Conservation (phyloP, 108 stramenopile genomes). For the Seminavis robusta region DNA sequence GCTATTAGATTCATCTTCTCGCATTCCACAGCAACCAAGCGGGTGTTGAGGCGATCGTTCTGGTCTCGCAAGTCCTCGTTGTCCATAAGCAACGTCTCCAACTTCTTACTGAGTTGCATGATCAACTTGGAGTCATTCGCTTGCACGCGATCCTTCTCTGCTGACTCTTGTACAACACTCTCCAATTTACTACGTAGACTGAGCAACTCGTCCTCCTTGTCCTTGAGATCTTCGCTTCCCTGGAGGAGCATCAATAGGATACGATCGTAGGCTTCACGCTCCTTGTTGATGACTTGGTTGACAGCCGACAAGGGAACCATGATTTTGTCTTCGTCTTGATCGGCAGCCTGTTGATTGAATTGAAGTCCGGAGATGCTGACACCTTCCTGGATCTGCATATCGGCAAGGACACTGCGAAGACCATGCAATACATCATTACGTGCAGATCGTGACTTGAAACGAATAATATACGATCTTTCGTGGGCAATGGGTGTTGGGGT, state of each 20-base stretch:
- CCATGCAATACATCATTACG: conserved; percentile 80
- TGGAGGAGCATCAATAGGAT: conserved; percentile 82
- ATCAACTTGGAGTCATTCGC: conserved; percentile 91
- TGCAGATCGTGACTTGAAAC: conserved; percentile 73
- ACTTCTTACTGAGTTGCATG: conserved; percentile 91
- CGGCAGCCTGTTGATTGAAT: conserved; percentile 26
- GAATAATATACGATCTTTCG: conserved; percentile 74
- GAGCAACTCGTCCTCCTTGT: conserved; percentile 83
- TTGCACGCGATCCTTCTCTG: conserved; percentile 82
- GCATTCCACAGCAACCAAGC: conserved; percentile 81
- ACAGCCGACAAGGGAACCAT: conserved; percentile 84
- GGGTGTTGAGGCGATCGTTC: conserved; percentile 81
- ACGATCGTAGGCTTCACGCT: conserved; percentile 84
- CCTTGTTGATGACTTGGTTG: conserved; percentile 76
- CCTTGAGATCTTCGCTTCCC: conserved; percentile 79
- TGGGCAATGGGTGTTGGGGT: conserved; percentile 80
- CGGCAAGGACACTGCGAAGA: conserved; percentile 76
- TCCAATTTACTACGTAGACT: conserved; percentile 66
- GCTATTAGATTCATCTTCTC: conserved; percentile 54
- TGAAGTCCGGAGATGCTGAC: conserved; percentile 74
- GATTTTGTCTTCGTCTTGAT: conserved; percentile 56
- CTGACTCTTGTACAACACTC: conserved; percentile 53
- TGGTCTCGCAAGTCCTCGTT: conserved; percentile 89
- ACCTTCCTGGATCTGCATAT: conserved; percentile 86
- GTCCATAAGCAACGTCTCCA: conserved; percentile 90